Conservation (phyloP, 148 eudicot species). For the Hydrangea macrophylla region DNA sequence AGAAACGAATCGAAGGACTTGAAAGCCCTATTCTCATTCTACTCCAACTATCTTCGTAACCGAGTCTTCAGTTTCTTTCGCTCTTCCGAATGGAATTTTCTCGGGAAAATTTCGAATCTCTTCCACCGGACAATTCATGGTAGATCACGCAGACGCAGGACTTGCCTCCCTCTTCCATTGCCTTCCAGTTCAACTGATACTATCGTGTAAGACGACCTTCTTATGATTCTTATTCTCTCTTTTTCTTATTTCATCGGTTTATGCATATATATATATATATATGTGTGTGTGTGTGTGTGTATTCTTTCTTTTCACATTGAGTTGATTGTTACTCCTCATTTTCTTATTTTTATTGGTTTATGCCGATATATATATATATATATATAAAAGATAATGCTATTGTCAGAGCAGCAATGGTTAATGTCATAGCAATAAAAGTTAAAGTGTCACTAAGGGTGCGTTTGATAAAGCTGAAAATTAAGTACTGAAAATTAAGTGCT, state of each 20-base stretch:
- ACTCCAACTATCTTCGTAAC: conserved; percentile 41
- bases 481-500: no score
- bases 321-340: background rate
- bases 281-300: no score
- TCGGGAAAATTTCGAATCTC: conserved; percentile 41
- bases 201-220: conserved; percentile 36
- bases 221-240: background rate
- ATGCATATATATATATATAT: no score
- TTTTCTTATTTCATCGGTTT: no score
- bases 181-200: conserved; percentile 53
- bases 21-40: conserved; percentile 35
- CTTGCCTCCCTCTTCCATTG: conserved; percentile 74
- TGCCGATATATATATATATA: no score
- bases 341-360: no score
- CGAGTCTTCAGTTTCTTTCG: conserved; percentile 31
- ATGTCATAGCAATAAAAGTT: no score
- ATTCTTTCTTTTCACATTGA: no score
- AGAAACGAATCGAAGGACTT: conserved; percentile 18
- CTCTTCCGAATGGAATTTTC: conserved; percentile 21
- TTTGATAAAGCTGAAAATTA: no score
- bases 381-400: no score
- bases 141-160: conserved; percentile 49
- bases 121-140: conserved; percentile 36
- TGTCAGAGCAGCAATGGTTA: no score
- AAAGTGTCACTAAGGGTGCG: no score